phyloP scores from a whole-genome alignment of 2,329 filamentous ascomycete species.

The Trichoderma sp. region DNA sequence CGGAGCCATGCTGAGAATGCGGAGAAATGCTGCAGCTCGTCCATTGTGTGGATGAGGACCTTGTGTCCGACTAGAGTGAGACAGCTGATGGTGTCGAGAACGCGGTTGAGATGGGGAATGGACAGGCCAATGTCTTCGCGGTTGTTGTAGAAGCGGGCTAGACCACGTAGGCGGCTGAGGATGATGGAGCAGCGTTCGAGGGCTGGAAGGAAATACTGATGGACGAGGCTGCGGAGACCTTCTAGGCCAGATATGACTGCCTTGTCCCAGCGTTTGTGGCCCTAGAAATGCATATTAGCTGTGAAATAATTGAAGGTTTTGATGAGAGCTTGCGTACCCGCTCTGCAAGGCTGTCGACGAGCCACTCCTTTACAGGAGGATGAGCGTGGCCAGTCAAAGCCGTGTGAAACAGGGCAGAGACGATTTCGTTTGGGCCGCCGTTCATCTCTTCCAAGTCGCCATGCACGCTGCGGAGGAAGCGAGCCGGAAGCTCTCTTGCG shows the following conservation, averaged over 20 bases:
- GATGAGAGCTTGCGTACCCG: slow-evolving; percentile 56
- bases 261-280: slow-evolving; percentile 94
- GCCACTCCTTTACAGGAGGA: slow-evolving; percentile 77
- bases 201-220: slow-evolving; percentile 86
- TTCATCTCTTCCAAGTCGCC: slow-evolving; percentile 67
- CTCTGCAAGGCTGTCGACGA: slow-evolving; percentile 80
- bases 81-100: slow-evolving; percentile 71
- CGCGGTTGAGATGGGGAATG: slow-evolving; percentile 60
- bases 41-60: slow-evolving; percentile 68
- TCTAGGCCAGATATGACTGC: slow-evolving; percentile 77
- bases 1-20: slow-evolving; percentile 83
- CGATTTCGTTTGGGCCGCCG: slow-evolving; percentile 62
- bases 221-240: slow-evolving; percentile 73
- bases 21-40: slow-evolving; percentile 75
- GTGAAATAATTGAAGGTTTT: slow-evolving; percentile 69
- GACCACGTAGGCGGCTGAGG: slow-evolving; percentile 77
- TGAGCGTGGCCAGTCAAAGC: slow-evolving; percentile 82
- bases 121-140: slow-evolving; percentile 68
- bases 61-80: slow-evolving; percentile 76
- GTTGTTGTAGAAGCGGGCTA: slow-evolving; percentile 76
- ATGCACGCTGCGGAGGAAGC: slow-evolving; percentile 77
- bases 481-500: slow-evolving; percentile 73
- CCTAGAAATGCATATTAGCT: slow-evolving; percentile 50
- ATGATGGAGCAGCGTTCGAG: slow-evolving; percentile 81
- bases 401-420: slow-evolving; percentile 79